Conservation (phyloP, 75 land plant species). For the Ceratopteris richardii region DNA sequence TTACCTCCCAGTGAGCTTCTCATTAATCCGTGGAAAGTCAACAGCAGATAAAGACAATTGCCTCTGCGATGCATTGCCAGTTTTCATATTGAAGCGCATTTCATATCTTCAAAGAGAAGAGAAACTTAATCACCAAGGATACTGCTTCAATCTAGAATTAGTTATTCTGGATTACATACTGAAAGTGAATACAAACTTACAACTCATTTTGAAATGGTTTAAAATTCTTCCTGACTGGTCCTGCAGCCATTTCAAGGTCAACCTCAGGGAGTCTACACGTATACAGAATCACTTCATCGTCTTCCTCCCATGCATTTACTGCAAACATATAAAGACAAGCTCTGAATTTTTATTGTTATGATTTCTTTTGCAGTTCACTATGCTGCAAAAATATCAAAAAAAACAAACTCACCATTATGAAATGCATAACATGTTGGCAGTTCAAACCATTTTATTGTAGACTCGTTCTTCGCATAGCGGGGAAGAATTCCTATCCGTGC, state of each 20-base stretch:
- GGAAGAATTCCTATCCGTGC: slow-evolving; percentile 90
- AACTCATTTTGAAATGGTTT: slow-evolving; percentile 52
- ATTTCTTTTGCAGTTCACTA: too few relatives aligned
- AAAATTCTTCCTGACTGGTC: slow-evolving; percentile 39
- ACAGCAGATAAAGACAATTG: slow-evolving; percentile 55
- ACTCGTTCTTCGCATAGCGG: slow-evolving; percentile 80
- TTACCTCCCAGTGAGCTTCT: slow-evolving; percentile 84
- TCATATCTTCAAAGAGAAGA: slow-evolving; percentile 56
- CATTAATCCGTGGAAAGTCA: slow-evolving; percentile 92
- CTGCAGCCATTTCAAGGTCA: slow-evolving; percentile 56
- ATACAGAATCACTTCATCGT: slow-evolving; percentile 76
- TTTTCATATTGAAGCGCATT: slow-evolving; percentile 81
- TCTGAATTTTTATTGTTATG: too few relatives aligned
- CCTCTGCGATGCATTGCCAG: slow-evolving; percentile 71
- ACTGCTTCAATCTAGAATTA: not conserved
- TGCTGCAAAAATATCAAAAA: too few relatives aligned
- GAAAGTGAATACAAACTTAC: slow-evolving; percentile 25
- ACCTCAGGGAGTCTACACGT: slow-evolving; percentile 68
- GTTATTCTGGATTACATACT: not conserved
- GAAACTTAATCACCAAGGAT: not conserved
- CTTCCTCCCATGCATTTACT: slow-evolving; percentile 99
- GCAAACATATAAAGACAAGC: not conserved
- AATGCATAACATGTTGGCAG: slow-evolving; percentile 87
- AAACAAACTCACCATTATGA: slow-evolving; percentile 66
- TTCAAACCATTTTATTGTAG: slow-evolving; percentile 78